These are phyloP conservation scores for Xylariaceae sp. DNA, from an alignment of 2,329 filamentous ascomycete genomes.

Conservation along the genomic window DNA sequence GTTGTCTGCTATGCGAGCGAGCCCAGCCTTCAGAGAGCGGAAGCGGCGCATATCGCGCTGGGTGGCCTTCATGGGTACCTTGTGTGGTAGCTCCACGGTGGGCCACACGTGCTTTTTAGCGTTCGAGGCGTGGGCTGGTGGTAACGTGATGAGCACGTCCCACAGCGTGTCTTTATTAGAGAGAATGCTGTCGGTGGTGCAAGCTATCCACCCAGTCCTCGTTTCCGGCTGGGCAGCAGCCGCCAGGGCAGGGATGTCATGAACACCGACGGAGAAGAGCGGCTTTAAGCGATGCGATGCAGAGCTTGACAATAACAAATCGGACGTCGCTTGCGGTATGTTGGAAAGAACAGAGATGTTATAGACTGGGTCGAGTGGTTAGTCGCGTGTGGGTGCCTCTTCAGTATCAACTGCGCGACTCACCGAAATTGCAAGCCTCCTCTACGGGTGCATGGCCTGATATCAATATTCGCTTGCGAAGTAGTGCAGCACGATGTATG, in stretches of 20 bases:
- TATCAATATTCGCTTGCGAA: slow-evolving; percentile 83
- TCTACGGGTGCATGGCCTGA: slow-evolving; percentile 82
- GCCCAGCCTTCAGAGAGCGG: slow-evolving; percentile 58
- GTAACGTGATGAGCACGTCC: slow-evolving; percentile 83
- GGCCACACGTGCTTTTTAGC: slow-evolving; percentile 66
- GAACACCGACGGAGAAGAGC: slow-evolving; percentile 88
- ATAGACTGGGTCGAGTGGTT: slow-evolving; percentile 60
- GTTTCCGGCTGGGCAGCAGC: slow-evolving; percentile 50
- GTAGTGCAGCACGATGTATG: slow-evolving; percentile 76
- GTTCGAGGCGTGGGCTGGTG: slow-evolving; percentile 53
- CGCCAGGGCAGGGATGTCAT: slow-evolving; percentile 78
- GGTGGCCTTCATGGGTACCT: slow-evolving; percentile 69
- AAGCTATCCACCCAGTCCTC: slow-evolving; percentile 78
- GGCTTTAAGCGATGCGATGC: slow-evolving; percentile 65
- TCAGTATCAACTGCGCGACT: slow-evolving; percentile 16
- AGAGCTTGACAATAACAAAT: slow-evolving; percentile 59
- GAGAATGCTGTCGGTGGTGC: slow-evolving; percentile 91
- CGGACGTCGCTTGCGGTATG: slow-evolving; percentile 67
- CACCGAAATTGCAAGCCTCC: slow-evolving; percentile 83
- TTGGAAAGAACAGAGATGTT: slow-evolving; percentile 89
- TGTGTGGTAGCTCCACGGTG: slow-evolving; percentile 60
- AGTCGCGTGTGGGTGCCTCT: slow-evolving; percentile 2
- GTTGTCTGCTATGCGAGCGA: slow-evolving; percentile 42
- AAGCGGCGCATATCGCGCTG: slow-evolving; percentile 85
- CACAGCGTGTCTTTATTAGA: slow-evolving; percentile 80